Base-by-base conservation (phyloP, 495 filamentous ascomycete species). In the Penicillium tannophilum region DNA sequence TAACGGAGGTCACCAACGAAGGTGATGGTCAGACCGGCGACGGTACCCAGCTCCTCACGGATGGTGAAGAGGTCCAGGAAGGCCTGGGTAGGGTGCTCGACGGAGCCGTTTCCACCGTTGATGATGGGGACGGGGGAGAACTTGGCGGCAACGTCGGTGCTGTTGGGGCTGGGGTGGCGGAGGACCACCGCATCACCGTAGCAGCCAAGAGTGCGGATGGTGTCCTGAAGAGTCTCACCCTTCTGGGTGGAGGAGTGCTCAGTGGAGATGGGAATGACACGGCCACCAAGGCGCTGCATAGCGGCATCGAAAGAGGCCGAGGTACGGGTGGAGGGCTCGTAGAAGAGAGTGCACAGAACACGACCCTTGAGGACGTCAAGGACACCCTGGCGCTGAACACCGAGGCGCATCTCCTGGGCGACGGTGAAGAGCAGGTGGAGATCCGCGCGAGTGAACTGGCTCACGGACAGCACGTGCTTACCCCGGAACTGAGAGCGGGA, bases 31-130 rank as follows among this genome's bases (percentile, higher is more conserved):
- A 98, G 79, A 42, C 91, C 92, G 63, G 90, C 90, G 52, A 98
- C 93, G 5, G 91, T 96, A 55, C 94, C 94, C 19, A 98, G 82
- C 76, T 98, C 94, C 75, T 98, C 92, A 54, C 95, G 88, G 72
- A 98, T 97, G 39, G 94, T 98, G 82, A 96, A 98, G 61, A 98
- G 85, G 67, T 98, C 94, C n/a, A 97, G 82, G 86, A 98, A 92
- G 5, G 94, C 94, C 75, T 98, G 94, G 0, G 95, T 98, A 4
- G 94, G 94, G 74, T 98, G 94, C 77, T 98, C 94, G 62, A 90
- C 83, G 72, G 88, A 89, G 56, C 94, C 94, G 70, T 98, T 98
- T 48, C 94, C 94, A 63, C 91, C 94, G 69, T 98, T 98, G 79
- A 98, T 92, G 68, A 98, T 85, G 2, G 94, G 94, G 2, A 96